Evolutionary conservation across 352 stramenopile genomes (phyloP).

Genomic region (Blastocystis sp.): DNA sequence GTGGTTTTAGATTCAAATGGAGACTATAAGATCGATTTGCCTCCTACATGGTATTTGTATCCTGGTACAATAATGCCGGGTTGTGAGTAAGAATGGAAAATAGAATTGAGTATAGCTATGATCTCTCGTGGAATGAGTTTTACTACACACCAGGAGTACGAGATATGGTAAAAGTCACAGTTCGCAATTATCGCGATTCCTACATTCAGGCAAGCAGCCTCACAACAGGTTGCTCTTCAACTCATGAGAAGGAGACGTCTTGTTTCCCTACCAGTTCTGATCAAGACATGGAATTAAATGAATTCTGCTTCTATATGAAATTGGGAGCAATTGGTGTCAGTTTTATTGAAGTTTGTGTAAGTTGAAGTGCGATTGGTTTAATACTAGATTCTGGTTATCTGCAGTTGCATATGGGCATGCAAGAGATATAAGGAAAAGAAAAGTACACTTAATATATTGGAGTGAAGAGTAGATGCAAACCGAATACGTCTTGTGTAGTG

Average conservation of each 20-base stretch:
- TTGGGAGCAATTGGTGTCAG: conserved; percentile 34
- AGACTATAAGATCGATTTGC: conserved; percentile 3
- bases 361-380: neutral
- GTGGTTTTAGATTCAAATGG: neutral
- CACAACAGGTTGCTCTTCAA: conserved; percentile 5
- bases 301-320: conserved; percentile 24
- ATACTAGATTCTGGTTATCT: neutral
- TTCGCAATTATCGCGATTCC: conserved; percentile 29
- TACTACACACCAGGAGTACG: neutral
- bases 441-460: neutral
- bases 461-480: neutral
- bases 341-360: conserved; percentile 11
- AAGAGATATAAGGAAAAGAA: conserved; percentile 12
- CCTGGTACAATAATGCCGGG: neutral
- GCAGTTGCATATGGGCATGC: neutral
- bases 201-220: conserved; percentile 4
- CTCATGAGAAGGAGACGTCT: neutral
- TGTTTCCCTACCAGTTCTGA: conserved; percentile 11
- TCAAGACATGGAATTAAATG: neutral
- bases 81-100: neutral
- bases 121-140: neutral
- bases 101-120: conserved; percentile 1
- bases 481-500: neutral
- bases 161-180: neutral
- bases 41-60: conserved; percentile 5